Conservation (phyloP, 2,329 filamentous ascomycete species). For the Blastomyces parvus region DNA sequence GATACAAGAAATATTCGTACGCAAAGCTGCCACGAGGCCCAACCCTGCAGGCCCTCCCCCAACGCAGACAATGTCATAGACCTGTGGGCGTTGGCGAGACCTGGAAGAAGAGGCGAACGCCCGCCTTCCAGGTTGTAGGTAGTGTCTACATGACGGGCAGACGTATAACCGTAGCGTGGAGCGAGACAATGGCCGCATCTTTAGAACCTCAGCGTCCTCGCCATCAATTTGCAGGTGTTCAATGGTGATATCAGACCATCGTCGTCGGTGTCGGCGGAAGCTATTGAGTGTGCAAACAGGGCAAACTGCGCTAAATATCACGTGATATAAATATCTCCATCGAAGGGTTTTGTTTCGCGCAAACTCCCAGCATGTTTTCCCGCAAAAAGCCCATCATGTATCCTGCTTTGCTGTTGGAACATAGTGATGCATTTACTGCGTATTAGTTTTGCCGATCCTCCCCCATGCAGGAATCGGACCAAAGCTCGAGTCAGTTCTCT, state of each 20-base stretch:
- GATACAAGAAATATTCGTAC: constrained; percentile 40
- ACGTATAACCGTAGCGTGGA: constrained; percentile 30
- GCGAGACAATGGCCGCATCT: constrained; percentile 29
- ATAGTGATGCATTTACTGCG: neutral
- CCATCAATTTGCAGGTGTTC: neutral
- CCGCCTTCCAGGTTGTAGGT: constrained; percentile 21
- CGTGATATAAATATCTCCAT: neutral
- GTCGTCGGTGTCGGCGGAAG: no score
- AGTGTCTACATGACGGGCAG: constrained; percentile 32
- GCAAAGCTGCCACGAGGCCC: constrained; percentile 66
- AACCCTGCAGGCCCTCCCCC: constrained; percentile 84
- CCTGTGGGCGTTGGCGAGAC: constrained; percentile 46
- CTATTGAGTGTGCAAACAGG: constrained; percentile 9
- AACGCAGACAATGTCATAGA: constrained; percentile 89
- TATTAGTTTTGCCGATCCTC: neutral
- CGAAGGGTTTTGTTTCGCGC: neutral
- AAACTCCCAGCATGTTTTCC: no score
- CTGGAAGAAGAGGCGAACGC: constrained; percentile 25
- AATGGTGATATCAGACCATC: neutral
- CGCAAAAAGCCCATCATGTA: no score
- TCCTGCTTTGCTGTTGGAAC: neutral
- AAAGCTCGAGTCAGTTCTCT: neutral
- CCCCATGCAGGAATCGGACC: neutral
- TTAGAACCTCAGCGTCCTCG: neutral
- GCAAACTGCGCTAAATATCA: neutral